Evolutionary conservation across 2,329 filamentous ascomycete genomes (phyloP).

Genomic region (Fusarium floridanum): DNA sequence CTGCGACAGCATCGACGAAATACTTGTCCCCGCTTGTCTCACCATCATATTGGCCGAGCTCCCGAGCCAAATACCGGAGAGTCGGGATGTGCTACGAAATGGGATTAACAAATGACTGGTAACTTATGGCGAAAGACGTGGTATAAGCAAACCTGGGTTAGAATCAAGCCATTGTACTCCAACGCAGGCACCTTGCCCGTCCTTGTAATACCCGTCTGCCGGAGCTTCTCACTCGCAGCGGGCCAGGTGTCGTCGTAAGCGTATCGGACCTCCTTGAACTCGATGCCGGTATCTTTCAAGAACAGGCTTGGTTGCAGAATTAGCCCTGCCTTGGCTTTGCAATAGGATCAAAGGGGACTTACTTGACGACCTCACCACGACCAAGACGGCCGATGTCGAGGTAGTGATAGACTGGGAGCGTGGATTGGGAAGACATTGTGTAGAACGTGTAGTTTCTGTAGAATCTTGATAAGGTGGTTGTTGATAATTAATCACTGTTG

Average conservation of each 20-base stretch:
- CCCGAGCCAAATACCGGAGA: conserved; percentile 24
- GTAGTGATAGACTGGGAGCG: conserved; percentile 41
- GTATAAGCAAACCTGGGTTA: conserved; percentile 33
- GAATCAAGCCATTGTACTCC: conserved; percentile 50
- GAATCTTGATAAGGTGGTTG: not conserved
- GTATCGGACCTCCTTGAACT: conserved; percentile 35
- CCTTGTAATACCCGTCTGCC: conserved; percentile 41
- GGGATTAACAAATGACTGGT: not conserved
- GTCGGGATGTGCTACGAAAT: conserved; percentile 18
- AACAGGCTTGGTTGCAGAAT: conserved; percentile 27
- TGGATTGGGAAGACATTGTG: conserved; percentile 6
- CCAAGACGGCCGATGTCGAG: conserved; percentile 45
- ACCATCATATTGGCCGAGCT: conserved; percentile 30
- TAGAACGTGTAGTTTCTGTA: not conserved
- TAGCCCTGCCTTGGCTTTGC: not conserved
- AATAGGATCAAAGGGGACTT: not conserved
- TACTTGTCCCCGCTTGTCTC: conserved; percentile 26
- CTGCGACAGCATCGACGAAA: conserved; percentile 17
- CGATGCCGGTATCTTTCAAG: conserved; percentile 31
- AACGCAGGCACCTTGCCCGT: conserved; percentile 53
- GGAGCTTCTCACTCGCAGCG: conserved; percentile 43
- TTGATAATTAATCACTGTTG: not conserved
- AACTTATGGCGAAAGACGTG: fast-evolving
- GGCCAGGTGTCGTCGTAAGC: conserved; percentile 28
- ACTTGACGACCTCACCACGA: conserved; percentile 47